Evolutionary conservation across 805 yeast species (phyloP), one percentile per base, ranked within the genome.

Genomic region (Ogataea degrootiae): DNA sequence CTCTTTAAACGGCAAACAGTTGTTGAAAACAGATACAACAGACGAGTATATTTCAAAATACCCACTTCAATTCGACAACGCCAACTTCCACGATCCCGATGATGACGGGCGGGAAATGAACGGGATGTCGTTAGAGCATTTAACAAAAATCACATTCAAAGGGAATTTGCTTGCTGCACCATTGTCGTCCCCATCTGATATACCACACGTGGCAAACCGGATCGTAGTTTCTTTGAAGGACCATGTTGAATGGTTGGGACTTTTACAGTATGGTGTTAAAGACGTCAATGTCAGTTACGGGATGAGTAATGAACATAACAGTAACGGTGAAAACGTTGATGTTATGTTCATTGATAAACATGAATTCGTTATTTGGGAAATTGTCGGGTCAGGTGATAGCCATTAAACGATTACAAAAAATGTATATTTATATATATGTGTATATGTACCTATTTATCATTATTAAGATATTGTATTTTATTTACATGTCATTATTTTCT

Each of bases 291-390:
- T 54, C 21, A 53, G 65, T 35, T 67, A 56, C 41, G 61, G 58
- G 7, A 9, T 42, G 0, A 44, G 48, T 6, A 53, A 54, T 8
- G 68, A 64, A 38, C 72, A 68, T 49, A 47, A 50, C 14, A 60
- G 56, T 31, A 59, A 59, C 34, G 71, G 71, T 1, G 62, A 61
- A 7, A 67, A 66, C 41, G 52, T 58, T 29, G 43, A 54, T 12
- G 56, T 57, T 4, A 21, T 57, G 6, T 53, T 66, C 12, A 53
- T 47, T 16, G 37, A 47, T n/a, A 42, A 43, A 2, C 49, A 43
- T 26, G 39, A 55, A 2, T 62, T 46, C 43, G 61, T 56, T 0
- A 43, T 58, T 4, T 67, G 71, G 70, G 60, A 61, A 39, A 47
- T 62, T 15, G 53, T 53, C 9, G 65, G 65, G 29, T 59, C 62